Evolutionary conservation across 768 basidiomycete genomes (phyloP).

Genomic region (Suillus subaureus): DNA sequence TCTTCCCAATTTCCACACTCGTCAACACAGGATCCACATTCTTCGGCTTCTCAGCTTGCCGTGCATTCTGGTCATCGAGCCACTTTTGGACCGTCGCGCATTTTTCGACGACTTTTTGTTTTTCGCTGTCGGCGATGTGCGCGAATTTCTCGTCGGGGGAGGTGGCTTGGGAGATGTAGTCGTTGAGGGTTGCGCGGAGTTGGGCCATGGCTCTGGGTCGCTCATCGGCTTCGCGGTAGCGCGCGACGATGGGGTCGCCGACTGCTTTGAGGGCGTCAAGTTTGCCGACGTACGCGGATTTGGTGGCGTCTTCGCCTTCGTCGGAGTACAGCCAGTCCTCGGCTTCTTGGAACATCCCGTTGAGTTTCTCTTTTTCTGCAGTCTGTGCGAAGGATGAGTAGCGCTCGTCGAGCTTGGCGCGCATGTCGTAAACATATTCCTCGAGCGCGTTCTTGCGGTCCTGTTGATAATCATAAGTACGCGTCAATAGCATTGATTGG

Average conservation of each 20-base stretch:
- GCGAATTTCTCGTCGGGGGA: slow-evolving; percentile 82
- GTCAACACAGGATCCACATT: slow-evolving; percentile 85
- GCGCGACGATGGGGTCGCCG: slow-evolving; percentile 84
- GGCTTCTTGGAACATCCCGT: slow-evolving; percentile 68
- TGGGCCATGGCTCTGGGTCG: slow-evolving; percentile 70
- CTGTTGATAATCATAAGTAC: slow-evolving; percentile 39
- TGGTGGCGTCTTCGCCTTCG: slow-evolving; percentile 93
- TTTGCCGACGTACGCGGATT: slow-evolving; percentile 88
- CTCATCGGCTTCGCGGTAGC: slow-evolving; percentile 83
- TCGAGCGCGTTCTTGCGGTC: slow-evolving; percentile 98
- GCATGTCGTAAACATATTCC: slow-evolving; percentile 97
- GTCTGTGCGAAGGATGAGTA: slow-evolving; percentile 76
- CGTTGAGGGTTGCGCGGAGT: slow-evolving; percentile 88
- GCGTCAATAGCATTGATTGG: background rate
- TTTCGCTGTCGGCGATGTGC: slow-evolving; percentile 91
- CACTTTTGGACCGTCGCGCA: slow-evolving; percentile 90
- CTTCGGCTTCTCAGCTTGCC: slow-evolving; percentile 89
- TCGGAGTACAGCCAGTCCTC: slow-evolving; percentile 99
- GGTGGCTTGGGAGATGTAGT: slow-evolving; percentile 81
- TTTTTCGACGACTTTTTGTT: slow-evolving; percentile 84
- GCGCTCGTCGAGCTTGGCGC: slow-evolving; percentile 87
- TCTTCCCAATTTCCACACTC: slow-evolving; percentile 83
- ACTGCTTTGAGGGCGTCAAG: slow-evolving; percentile 83
- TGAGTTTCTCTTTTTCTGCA: slow-evolving; percentile 77
- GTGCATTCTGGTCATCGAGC: slow-evolving; percentile 89